Conservation (phyloP, 352 stramenopile genomes). For the Thalassiosira exigua region DNA sequence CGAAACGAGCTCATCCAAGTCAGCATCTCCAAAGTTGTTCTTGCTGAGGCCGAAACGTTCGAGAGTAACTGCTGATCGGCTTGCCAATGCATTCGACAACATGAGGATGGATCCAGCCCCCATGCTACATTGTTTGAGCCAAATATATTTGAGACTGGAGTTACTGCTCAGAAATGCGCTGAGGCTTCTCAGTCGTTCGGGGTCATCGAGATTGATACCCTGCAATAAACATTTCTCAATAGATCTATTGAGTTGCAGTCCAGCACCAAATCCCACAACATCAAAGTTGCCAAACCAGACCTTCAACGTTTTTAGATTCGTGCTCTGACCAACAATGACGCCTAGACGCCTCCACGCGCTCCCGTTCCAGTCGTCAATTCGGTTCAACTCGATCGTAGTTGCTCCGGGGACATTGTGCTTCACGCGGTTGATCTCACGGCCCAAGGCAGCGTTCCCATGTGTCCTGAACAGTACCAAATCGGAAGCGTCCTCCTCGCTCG, state of each 20-base stretch:
- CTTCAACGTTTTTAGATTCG: background rate
- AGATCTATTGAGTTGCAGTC: background rate
- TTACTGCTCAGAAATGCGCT: slow-evolving; percentile 22
- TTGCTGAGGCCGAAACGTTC: slow-evolving; percentile 6
- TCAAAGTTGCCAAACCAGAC: background rate
- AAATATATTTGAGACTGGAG: slow-evolving; percentile 16
- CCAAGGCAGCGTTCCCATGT: too few relatives aligned
- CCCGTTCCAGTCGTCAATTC: slow-evolving; percentile 1
- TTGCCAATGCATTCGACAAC: slow-evolving; percentile 21
- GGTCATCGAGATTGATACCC: background rate
- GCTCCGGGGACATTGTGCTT: slow-evolving; percentile 11
- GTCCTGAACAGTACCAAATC: too few relatives aligned
- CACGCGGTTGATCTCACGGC: too few relatives aligned
- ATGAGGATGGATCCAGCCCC: slow-evolving; percentile 1
- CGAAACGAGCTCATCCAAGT: slow-evolving; percentile 4
- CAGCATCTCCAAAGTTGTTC: slow-evolving; percentile 8
- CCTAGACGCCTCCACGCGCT: slow-evolving; percentile 12
- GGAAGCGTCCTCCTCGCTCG: too few relatives aligned
- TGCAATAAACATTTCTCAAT: background rate
- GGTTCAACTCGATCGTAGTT: background rate
- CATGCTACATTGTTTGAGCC: background rate
- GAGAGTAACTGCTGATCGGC: slow-evolving; percentile 6
- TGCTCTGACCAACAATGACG: slow-evolving; percentile 13
- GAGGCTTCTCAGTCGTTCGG: slow-evolving; percentile 4
- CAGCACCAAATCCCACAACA: background rate